Conservation (phyloP, 2,329 filamentous ascomycete genomes). For the Mycosphaerelloides madeirae region DNA sequence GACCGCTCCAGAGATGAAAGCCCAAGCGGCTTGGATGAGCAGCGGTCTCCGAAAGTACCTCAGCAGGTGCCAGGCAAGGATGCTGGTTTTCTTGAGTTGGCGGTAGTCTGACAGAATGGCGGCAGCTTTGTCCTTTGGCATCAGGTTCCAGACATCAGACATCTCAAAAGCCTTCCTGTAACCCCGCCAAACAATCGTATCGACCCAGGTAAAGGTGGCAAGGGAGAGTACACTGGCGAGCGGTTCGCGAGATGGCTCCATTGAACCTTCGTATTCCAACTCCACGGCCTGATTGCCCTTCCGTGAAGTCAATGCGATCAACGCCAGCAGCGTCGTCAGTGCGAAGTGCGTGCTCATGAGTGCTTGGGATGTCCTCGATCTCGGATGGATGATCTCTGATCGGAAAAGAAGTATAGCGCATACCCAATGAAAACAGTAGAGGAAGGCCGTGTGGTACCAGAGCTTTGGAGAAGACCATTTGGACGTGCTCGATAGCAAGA, state of each 20-base stretch:
- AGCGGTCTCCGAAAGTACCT: conserved; percentile 77
- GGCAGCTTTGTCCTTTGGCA: conserved; percentile 82
- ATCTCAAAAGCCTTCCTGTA: conserved; percentile 82
- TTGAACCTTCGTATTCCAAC: conserved; percentile 80
- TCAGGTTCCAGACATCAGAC: conserved; percentile 83
- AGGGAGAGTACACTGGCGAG: conserved; percentile 84
- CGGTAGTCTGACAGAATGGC: conserved; percentile 76
- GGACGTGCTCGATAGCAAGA: conserved; percentile 58
- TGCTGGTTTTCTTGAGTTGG: conserved; percentile 74
- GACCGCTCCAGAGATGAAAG: conserved; percentile 71
- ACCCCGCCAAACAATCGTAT: conserved; percentile 81
- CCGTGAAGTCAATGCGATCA: conserved; percentile 73
- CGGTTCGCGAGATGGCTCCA: conserved; percentile 82
- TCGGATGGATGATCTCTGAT: conserved; percentile 74
- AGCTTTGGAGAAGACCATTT: conserved; percentile 65
- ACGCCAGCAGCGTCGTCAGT: conserved; percentile 67
- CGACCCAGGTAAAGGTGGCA: conserved; percentile 85
- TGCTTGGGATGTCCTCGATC: conserved; percentile 56
- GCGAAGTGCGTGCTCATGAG: conserved; percentile 70
- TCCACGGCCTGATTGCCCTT: conserved; percentile 88
- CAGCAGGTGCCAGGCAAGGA: conserved; percentile 73
- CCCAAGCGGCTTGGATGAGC: conserved; percentile 73
- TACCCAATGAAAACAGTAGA: conserved; percentile 81
- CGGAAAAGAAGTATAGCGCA: conserved; percentile 74
- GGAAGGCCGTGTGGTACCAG: conserved; percentile 86